Conservation (phyloP, 192 early-diverging fungal species). For the Umbelopsis ramanniana region DNA sequence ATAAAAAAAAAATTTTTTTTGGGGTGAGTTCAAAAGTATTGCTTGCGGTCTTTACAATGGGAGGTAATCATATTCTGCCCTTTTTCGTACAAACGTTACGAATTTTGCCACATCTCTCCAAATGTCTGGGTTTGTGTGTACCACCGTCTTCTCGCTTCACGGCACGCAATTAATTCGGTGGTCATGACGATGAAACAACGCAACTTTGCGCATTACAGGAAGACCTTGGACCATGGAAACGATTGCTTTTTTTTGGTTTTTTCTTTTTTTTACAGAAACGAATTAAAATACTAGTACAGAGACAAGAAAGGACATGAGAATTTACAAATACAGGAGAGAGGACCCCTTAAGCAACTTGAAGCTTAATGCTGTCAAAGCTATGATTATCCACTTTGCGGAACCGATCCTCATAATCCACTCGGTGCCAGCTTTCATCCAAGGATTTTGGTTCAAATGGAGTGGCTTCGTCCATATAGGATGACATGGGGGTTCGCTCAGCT, state of each 20-base stretch:
- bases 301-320: too few species aligned
- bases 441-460: background rate
- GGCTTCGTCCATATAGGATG: background rate
- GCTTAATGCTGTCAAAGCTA: constrained; percentile 6
- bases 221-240: too few species aligned
- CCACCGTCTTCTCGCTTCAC: background rate
- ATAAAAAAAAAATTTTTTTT: too few species aligned
- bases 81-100: background rate
- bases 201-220: too few species aligned
- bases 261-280: too few species aligned
- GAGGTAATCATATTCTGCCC: background rate
- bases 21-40: too few species aligned
- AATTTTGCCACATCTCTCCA: background rate
- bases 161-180: too few species aligned
- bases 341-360: background rate
- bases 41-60: background rate
- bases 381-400: background rate
- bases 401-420: background rate
- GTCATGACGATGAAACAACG: too few species aligned
- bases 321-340: too few species aligned
- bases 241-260: too few species aligned
- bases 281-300: too few species aligned
- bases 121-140: background rate
- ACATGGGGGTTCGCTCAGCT: background rate
- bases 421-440: background rate